A percentile compares a stretch with the other conserved stretches of the same genome.
Conservation (phyloP, 768 basidiomycete genomes). For the Neoboletus subvelutipes region DNA sequence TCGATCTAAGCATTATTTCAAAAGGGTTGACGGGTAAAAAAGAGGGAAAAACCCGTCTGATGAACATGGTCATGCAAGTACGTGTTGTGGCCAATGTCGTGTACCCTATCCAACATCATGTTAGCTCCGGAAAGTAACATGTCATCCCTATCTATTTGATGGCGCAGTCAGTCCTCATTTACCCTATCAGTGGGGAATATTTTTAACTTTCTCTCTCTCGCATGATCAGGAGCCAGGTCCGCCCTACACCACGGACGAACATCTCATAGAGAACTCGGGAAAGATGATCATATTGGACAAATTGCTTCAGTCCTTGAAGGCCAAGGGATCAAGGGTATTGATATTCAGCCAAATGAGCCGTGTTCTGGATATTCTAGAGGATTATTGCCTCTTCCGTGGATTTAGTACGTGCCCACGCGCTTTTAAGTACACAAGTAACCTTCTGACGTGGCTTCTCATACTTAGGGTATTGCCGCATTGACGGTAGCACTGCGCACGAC, state of each 20-base stretch:
- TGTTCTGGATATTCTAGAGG: constrained; percentile 94
- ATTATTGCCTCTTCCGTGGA: constrained; percentile 89
- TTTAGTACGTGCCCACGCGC: constrained; percentile 60
- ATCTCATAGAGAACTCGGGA: constrained; percentile 89
- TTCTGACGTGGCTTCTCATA: constrained; percentile 4
- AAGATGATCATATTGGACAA: constrained; percentile 99
- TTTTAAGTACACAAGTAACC: not conserved
- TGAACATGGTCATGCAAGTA: constrained; percentile 99
- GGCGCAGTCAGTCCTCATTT: constrained; percentile 60
- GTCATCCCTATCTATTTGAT: constrained; percentile 90
- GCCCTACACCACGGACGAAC: constrained; percentile 97
- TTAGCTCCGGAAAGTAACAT: constrained; percentile 78
- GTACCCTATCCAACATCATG: not conserved
- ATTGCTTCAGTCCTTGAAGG: constrained; percentile 82
- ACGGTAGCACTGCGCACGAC: constrained; percentile 94
- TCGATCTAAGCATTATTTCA: not conserved
- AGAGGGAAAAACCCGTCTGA: constrained; percentile 94
- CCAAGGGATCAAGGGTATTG: constrained; percentile 89
- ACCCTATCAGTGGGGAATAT: not conserved
- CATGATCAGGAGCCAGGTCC: constrained; percentile 86
- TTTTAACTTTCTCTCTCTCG: not conserved
- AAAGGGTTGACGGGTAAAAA: constrained; percentile 92
- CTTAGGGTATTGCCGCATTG: constrained; percentile 93
- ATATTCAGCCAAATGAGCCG: constrained; percentile 99
- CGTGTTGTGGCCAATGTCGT: constrained; percentile 3